These are phyloP conservation scores for Rhododendron simsii DNA, from an alignment of 148 eudicot genomes.

Conservation along the genomic window DNA sequence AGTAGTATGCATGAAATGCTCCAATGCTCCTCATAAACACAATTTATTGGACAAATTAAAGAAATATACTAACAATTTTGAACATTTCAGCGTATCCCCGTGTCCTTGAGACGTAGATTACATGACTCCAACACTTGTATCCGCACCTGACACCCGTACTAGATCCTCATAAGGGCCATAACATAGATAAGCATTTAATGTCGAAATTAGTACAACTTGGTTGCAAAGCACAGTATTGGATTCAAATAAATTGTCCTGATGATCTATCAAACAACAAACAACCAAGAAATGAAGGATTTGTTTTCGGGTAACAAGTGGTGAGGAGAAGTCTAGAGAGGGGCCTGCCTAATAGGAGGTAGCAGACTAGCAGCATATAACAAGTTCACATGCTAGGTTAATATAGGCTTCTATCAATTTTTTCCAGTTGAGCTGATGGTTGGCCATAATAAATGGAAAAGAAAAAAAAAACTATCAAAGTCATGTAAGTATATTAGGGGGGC, in stretches of 20 bases:
- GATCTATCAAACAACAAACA: background rate
- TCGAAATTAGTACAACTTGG: background rate
- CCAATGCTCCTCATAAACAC: background rate
- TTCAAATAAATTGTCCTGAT: background rate
- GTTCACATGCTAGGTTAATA: background rate
- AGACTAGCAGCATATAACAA: background rate
- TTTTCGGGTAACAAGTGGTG: background rate
- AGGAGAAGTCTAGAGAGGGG: background rate
- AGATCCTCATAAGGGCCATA: background rate
- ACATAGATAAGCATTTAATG: background rate
- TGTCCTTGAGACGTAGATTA: background rate
- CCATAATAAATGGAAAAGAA: background rate
- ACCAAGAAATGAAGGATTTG: background rate
- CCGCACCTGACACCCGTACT: background rate
- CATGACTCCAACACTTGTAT: background rate
- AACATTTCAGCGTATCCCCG: background rate
- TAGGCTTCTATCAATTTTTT: background rate
- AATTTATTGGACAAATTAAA: background rate
- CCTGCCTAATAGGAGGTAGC: background rate
- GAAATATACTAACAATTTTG: background rate
- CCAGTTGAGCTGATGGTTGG: background rate
- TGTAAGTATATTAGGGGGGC: background rate
- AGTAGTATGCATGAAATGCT: background rate
- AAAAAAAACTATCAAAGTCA: background rate
- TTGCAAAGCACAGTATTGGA: background rate